Percentiles rank a stretch among this genome's conserved stretches.
Conservation (phyloP, 257 asterid genomes). For the Nyctanthes arbortristis region DNA sequence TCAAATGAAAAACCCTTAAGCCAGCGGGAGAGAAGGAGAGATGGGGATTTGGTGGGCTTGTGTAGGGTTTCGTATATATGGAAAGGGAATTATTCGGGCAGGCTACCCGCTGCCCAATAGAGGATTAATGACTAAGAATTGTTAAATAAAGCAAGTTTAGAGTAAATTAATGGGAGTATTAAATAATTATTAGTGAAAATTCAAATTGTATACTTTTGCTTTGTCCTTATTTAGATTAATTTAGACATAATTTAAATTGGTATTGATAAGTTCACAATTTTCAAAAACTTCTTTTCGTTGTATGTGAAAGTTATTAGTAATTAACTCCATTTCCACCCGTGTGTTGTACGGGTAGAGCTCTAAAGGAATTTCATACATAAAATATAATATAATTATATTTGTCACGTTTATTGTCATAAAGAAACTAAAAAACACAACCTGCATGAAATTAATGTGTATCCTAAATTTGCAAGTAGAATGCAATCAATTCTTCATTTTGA, state of each 20-base stretch:
- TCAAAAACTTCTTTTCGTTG: too few species aligned
- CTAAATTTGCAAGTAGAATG: too few species aligned
- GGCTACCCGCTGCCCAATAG: slow-evolving; percentile 51
- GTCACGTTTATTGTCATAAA: too few species aligned
- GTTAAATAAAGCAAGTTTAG: slow-evolving; percentile 31
- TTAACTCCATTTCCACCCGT: too few species aligned
- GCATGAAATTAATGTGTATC: too few species aligned
- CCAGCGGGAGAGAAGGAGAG: neutral
- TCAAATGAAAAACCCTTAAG: neutral
- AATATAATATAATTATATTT: too few species aligned
- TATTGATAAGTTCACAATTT: slow-evolving; percentile 1
- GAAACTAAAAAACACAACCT: too few species aligned
- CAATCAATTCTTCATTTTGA: too few species aligned
- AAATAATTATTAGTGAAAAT: neutral
- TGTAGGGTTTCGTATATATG: slow-evolving; percentile 29
- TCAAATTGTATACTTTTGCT: slow-evolving; percentile 17
- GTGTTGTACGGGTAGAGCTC: too few species aligned
- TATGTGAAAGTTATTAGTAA: too few species aligned
- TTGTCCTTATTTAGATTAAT: slow-evolving; percentile 22
- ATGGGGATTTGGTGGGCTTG: slow-evolving; percentile 10
- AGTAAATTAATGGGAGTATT: slow-evolving; percentile 7
- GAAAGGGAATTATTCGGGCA: slow-evolving; percentile 33
- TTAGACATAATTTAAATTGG: slow-evolving; percentile 11
- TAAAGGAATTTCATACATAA: too few species aligned
- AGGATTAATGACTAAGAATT: slow-evolving; percentile 27